Evolutionary conservation across 192 early-diverging fungal genomes (phyloP), one percentile per base, ranked within the genome.

Genomic region (Haplosporangium gracile): DNA sequence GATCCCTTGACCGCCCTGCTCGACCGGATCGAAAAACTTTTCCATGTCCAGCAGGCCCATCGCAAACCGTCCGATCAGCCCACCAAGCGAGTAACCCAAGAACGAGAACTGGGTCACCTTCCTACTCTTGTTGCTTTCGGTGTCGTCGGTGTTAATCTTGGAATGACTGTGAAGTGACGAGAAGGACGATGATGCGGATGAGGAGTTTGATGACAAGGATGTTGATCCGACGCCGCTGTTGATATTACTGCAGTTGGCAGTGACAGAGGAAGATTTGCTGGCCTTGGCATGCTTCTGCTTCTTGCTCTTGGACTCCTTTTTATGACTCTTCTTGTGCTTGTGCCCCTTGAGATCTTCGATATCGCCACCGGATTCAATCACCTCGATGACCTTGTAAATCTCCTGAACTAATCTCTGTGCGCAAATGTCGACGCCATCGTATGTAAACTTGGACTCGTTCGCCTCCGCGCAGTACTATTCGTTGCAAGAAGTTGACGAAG

Each of bases 401-500:
- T 92, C 87, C 34, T 88, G 70, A 1, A 88, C 82, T 5, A 91
- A 65, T 74, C 92, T 39, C 26, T 90, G 78, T 22, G 89, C 92
- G 75, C 92, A 93, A 22, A 93, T 85, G 49, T 91, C 91, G 6
- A 93, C 77, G 16, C 92, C 92, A 65, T 93, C 92, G 76, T 92
- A 93, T 1, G 91, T 91, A 68, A 88, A 88, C 6, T 82, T 80
- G 18, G 88, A 83, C 51, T 90, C 88, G 76, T 92, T 92, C 4
- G 81, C 74, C 26, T 88, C 78, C 26, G 78, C 78, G 60, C 91
- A 91, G 22, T 92, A 83, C 92, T 93, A 80, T 65, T 9, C 29
- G 60, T 22, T 34, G 65, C 18, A 1, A 26, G 60, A 43, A 72
- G 10, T 76, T 40, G 16, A 13, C 13, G 60, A 6, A 77, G 26